Base-by-base conservation (phyloP, 768 basidiomycete genomes). In the Mycena kentingensis region DNA sequence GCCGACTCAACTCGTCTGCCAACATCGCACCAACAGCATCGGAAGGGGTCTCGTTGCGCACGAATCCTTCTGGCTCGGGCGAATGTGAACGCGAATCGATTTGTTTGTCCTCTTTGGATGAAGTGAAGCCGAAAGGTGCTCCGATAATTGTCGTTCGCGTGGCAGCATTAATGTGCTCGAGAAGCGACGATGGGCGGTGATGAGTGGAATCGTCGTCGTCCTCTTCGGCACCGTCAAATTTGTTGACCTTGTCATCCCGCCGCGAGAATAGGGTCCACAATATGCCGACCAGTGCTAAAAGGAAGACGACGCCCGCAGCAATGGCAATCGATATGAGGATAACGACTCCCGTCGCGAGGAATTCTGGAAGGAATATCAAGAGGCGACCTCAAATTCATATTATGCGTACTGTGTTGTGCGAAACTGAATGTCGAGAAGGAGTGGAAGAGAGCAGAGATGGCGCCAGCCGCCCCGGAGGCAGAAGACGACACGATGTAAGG, bases 291-390 rank as follows among this genome's bases (percentile, higher is more conserved):
- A 96, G 74, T 15, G 88, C 87, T 27, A 94, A 76, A 1, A 95
- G 75, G 79, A 94, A 95, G 31, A 95, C 88, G 19, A 98, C 83
- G 16, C 96, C 97, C 15, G 94, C 93, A 10, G 91, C 87, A 59
- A 98, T 97, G 22, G 97, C 97, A 57, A 99, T 97, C 2, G 94
- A 95, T 60, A 99, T 94, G 37, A 99, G 80, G 60, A 98, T 98
- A 49, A 99, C 93, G 31, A 98, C 80, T 2, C 96, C 97, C 21
- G 84, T 82, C 0, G 95, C 92, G 49, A 99, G 80, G 77, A 93
- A 90, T 62, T 86, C 93, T 92, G 60, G 8, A 60, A 29, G 10
- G 46, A 37, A 31, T n/a, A 34, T 56, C 55, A 46, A 65, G n/a
- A 46, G 38, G 46, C 12, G 32, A 62, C 21, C 4, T 54, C 38